A percentile compares a stretch with the other conserved stretches of the same genome.
Evolutionary conservation across 1,284 basidiomycete species (phyloP).

Genomic region (Ganoderma sp.): DNA sequence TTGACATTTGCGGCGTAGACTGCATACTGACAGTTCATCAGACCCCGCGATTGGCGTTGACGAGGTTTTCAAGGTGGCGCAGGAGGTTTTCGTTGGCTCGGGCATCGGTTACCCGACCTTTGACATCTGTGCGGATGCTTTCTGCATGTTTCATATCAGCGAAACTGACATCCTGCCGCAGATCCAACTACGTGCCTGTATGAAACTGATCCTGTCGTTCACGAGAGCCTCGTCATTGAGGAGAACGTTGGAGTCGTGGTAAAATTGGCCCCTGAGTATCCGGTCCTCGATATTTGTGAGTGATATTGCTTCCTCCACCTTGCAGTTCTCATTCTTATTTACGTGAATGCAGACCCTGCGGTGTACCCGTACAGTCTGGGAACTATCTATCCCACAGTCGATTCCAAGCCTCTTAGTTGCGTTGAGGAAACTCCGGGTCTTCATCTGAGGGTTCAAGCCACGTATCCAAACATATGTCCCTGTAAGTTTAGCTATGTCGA

Average conservation of each 20-base stretch:
- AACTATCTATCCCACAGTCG: constrained; percentile 27
- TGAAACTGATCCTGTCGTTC: constrained; percentile 29
- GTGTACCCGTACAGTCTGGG: constrained; percentile 33
- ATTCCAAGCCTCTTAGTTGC: not conserved
- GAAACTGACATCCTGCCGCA: constrained; percentile 6
- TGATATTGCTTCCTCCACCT: not conserved
- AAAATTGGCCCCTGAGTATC: constrained; percentile 20
- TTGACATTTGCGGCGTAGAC: not conserved
- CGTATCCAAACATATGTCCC: constrained; percentile 34
- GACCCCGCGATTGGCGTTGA: constrained; percentile 11
- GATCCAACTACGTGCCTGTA: constrained; percentile 33
- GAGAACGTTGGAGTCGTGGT: constrained; percentile 8
- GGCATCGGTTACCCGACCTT: constrained; percentile 35
- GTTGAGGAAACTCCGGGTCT: constrained; percentile 4
- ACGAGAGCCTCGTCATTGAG: not conserved
- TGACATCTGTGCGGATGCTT: constrained; percentile 27
- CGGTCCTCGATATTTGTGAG: constrained; percentile 32
- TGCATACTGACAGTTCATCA: not conserved
- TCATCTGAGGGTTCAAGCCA: constrained; percentile 20
- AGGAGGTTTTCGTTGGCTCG: constrained; percentile 12
- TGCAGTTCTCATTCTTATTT: too few species aligned
- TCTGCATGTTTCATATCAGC: not conserved
- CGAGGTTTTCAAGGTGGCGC: not conserved
- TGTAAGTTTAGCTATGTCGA: constrained; percentile 26
- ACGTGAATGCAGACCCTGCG: constrained; percentile 24